A percentile compares a stretch with the other conserved stretches of the same genome.
Conservation (phyloP, 169 alveolate genomes). For the Eimeria tenella region DNA sequence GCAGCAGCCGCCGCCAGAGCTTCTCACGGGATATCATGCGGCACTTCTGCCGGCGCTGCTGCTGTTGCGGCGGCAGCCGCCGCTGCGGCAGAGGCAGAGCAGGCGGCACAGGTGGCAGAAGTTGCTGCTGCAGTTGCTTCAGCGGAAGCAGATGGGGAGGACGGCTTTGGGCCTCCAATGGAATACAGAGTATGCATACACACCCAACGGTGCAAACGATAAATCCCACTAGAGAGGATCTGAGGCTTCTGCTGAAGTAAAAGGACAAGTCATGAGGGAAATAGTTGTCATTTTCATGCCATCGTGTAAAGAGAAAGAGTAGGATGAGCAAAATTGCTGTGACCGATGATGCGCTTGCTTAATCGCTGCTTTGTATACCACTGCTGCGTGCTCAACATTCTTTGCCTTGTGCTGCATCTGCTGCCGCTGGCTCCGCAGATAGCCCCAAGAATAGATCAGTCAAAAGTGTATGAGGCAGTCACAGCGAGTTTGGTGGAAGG, state of each 20-base stretch:
- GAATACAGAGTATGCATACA: slow-evolving; percentile 11
- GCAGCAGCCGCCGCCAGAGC: slow-evolving; percentile 18
- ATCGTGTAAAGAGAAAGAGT: too few relatives aligned
- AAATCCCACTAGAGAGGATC: not conserved
- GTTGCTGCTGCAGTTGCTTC: not conserved
- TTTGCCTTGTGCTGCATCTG: not conserved
- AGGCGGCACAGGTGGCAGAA: slow-evolving; percentile 14
- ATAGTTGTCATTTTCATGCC: too few relatives aligned
- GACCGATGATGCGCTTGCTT: too few relatives aligned
- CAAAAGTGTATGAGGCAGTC: slow-evolving; percentile 89
- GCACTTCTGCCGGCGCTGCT: not conserved
- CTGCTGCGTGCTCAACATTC: not conserved
- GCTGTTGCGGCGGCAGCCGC: slow-evolving; percentile 46
- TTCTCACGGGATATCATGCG: not conserved
- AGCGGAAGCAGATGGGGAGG: not conserved
- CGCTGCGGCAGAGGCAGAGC: not conserved
- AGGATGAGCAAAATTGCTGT: too few relatives aligned
- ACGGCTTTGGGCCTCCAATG: not conserved
- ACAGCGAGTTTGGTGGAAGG: slow-evolving; percentile 40
- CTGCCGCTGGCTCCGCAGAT: slow-evolving; percentile 30
- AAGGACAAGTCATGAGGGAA: not conserved
- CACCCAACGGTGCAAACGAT: not conserved
- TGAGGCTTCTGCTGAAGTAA: not conserved
- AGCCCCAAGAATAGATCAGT: slow-evolving; percentile 90
- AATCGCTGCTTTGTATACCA: too few relatives aligned